Evolutionary conservation across 2,329 filamentous ascomycete species (phyloP).

Genomic region (Fonsecaea monophora): DNA sequence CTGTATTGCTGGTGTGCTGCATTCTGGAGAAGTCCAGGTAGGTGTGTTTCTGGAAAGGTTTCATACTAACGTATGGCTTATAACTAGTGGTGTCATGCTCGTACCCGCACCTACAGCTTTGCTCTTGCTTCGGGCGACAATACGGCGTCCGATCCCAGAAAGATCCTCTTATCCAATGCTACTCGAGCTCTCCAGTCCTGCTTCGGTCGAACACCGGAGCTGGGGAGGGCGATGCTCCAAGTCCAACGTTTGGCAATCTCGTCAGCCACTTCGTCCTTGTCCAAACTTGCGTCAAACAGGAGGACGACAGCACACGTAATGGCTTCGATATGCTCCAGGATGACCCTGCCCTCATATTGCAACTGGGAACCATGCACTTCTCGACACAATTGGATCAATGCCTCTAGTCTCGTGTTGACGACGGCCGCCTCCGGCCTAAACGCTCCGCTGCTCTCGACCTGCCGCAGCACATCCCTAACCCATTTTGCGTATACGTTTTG

Average conservation of each 20-base stretch:
- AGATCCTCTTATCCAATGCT: conserved; percentile 32
- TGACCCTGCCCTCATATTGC: conserved; percentile 24
- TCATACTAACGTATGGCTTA: too few relatives aligned
- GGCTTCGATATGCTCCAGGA: conserved; percentile 33
- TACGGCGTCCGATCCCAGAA: conserved; percentile 17
- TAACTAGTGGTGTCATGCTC: too few relatives aligned
- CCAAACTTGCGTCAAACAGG: conserved; percentile 48
- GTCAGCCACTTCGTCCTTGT: conserved; percentile 44
- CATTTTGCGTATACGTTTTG: conserved; percentile 25
- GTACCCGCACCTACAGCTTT: too few relatives aligned
- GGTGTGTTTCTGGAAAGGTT: too few relatives aligned
- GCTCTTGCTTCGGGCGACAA: too few relatives aligned
- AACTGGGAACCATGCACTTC: neutral
- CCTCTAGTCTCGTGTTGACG: neutral
- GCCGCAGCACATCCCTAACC: too few relatives aligned
- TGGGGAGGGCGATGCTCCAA: neutral
- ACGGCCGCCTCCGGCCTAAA: conserved; percentile 11
- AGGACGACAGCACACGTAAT: conserved; percentile 47
- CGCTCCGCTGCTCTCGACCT: too few relatives aligned
- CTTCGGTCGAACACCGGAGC: neutral
- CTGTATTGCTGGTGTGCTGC: too few relatives aligned
- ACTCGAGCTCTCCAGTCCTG: conserved; percentile 12
- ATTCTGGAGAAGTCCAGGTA: too few relatives aligned
- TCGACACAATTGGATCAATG: neutral
- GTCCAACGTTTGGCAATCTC: conserved; percentile 50